Base-by-base conservation (phyloP, 345 rosid species). In the Odontarrhena argentea region DNA sequence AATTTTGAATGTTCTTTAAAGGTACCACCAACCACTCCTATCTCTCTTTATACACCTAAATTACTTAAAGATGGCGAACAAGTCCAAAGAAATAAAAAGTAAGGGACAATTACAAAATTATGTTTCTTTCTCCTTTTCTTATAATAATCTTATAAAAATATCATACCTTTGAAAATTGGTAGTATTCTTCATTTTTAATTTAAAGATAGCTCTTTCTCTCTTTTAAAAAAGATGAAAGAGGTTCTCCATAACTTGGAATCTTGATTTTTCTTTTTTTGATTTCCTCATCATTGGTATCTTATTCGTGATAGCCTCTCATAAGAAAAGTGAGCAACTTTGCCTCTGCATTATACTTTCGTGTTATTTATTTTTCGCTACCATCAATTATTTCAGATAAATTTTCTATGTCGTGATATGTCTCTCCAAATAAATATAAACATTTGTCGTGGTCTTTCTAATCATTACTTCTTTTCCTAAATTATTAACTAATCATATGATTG, bases 291-390 rank as follows among this genome's bases (percentile, higher is more conserved):
- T 71, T 64, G 65, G 70, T 48, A 71, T 71, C 65, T 47, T 63
- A 63, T 71, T 71, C 70, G 63, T 71, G 63, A 37, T 70, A 25
- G 41, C 56, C 64, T 63, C 64, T 63, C 64, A 47, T 47, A 9
- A 2, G 15, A 47, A 63, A 55, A 55, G 57, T 18, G 25, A 48
- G 4, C 37, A 63, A 32, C 35, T 38, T 44, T 60, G 11, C 48
- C 48, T 70, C 35, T 43, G 45, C 74, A 60, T 50, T 13, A 59
- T 37, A 41, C 15, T 30, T 60, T 7, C 38, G 60, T 69, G 60
- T 25, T 69, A 10, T n/a, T 9, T 3, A 42, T 15, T 18, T 55
- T 60, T n/a, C 37, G 38, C 37, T 60, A 52, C 24, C 48, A 61
- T 61, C 41, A 70, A 52, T 60, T 59, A 60, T 69, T 51, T 2